phyloP scores from a whole-genome alignment of 208 protist species.

The Acanthamoeba triangularis region DNA sequence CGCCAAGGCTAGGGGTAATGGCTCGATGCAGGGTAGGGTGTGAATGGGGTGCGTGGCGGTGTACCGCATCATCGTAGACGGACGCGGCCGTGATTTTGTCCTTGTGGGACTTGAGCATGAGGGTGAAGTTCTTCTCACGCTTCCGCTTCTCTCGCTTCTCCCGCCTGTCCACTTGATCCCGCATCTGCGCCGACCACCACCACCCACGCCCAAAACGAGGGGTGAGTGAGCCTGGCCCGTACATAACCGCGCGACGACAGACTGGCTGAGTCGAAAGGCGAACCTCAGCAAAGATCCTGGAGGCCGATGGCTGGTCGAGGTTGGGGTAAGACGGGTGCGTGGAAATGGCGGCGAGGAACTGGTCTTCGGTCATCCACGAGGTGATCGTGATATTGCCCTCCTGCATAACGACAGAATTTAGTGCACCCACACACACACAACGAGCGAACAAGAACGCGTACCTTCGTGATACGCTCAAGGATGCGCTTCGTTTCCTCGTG shows the following conservation, averaged over 20 bases:
- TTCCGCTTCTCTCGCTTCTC: neutral
- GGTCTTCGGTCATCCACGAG: neutral
- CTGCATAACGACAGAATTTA: neutral
- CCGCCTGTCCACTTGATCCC: neutral
- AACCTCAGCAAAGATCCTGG: neutral
- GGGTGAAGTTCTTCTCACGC: neutral
- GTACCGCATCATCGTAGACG: neutral
- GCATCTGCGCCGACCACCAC: constrained; percentile 1
- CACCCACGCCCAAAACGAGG: neutral
- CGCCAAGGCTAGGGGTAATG: neutral
- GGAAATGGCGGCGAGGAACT: constrained; percentile 29
- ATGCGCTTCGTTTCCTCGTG: neutral
- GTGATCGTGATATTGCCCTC: constrained; percentile 26
- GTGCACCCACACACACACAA: neutral
- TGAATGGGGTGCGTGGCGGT: no score
- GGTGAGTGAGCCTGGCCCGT: neutral
- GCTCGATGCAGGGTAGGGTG: no score
- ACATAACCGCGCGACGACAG: neutral
- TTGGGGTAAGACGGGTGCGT: constrained; percentile 14
- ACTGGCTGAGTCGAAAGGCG: no score
- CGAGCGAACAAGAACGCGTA: neutral
- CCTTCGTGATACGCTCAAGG: neutral
- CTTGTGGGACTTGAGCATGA: neutral
- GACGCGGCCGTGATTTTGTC: neutral
- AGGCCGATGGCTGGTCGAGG: neutral